Percentiles rank a stretch among this genome's conserved stretches.
phyloP scores from a whole-genome alignment of 1,139 yeast genomes.

The Suhomyces yuchorum region DNA sequence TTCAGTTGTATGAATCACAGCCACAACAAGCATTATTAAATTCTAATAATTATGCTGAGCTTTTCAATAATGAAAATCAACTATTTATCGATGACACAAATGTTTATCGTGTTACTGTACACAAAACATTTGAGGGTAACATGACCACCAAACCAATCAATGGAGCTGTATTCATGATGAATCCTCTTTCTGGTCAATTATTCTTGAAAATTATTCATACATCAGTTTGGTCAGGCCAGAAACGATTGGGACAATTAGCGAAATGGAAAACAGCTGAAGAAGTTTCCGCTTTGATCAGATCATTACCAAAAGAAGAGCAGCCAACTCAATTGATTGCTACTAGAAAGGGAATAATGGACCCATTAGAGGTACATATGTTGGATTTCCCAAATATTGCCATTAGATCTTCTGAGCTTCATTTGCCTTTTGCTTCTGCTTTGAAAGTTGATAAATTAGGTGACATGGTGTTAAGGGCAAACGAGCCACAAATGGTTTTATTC shows the following conservation, averaged over 20 bases:
- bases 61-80: slow-evolving; percentile 81
- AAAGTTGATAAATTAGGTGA: slow-evolving; percentile 80
- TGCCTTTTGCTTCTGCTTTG: slow-evolving; percentile 89
- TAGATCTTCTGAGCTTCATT: slow-evolving; percentile 82
- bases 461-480: slow-evolving; percentile 80
- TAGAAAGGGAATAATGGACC: slow-evolving; percentile 89
- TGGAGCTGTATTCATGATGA: slow-evolving; percentile 87
- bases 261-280: slow-evolving; percentile 99
- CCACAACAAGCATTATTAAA: slow-evolving; percentile 91
- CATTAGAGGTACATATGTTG: slow-evolving; percentile 93
- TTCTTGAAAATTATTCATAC: slow-evolving; percentile 89
- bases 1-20: slow-evolving; percentile 90
- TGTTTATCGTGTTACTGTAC: slow-evolving; percentile 92
- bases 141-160: slow-evolving; percentile 90
- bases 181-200: slow-evolving; percentile 88
- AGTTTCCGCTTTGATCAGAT: slow-evolving; percentile 85
- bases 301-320: slow-evolving; percentile 90
- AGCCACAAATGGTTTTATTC: slow-evolving; percentile 89
- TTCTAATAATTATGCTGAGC: slow-evolving; percentile 86
- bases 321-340: slow-evolving; percentile 92
- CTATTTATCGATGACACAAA: slow-evolving; percentile 89
- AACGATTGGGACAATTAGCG: slow-evolving; percentile 88
- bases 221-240: slow-evolving; percentile 97
- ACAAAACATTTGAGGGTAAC: slow-evolving; percentile 91
- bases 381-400: slow-evolving; percentile 93